phyloP scores from a whole-genome alignment of 345 rosid genomes.

The Eucalyptus dawsonii region DNA sequence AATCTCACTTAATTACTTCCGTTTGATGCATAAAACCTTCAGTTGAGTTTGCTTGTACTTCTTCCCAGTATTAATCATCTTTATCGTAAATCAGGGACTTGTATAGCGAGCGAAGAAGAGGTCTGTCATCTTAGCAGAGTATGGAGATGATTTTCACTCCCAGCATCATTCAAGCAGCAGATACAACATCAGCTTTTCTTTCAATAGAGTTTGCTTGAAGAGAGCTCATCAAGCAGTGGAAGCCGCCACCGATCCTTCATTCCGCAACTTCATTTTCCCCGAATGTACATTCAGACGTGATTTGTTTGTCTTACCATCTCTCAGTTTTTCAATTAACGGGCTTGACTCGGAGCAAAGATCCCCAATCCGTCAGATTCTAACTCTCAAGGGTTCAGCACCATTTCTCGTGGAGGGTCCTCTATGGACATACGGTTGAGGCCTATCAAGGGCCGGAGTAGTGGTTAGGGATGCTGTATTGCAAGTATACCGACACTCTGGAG shows the following conservation, averaged over 20 bases:
- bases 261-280: conserved; percentile 12
- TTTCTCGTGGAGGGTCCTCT: not conserved
- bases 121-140: conserved; percentile 11
- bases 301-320: not conserved
- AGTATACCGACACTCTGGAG: not conserved
- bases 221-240: conserved; percentile 28
- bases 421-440: not conserved
- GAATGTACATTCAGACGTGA: not conserved
- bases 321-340: not conserved
- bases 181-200: conserved; percentile 26
- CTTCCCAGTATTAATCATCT: not conserved
- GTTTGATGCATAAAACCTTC: not conserved
- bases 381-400: not conserved
- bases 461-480: not conserved
- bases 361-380: not conserved
- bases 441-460: not conserved
- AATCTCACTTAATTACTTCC: not conserved
- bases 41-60: not conserved
- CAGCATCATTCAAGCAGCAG: conserved; percentile 5
- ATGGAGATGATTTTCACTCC: conserved; percentile 10
- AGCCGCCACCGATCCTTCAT: conserved; percentile 6
- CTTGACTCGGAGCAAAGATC: not conserved
- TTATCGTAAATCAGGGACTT: not conserved
- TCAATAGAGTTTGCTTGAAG: conserved; percentile 25
- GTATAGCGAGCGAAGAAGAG: conserved; percentile 4